phyloP scores from a whole-genome alignment of 768 basidiomycete genomes.

The Gymnopilus junonius region DNA sequence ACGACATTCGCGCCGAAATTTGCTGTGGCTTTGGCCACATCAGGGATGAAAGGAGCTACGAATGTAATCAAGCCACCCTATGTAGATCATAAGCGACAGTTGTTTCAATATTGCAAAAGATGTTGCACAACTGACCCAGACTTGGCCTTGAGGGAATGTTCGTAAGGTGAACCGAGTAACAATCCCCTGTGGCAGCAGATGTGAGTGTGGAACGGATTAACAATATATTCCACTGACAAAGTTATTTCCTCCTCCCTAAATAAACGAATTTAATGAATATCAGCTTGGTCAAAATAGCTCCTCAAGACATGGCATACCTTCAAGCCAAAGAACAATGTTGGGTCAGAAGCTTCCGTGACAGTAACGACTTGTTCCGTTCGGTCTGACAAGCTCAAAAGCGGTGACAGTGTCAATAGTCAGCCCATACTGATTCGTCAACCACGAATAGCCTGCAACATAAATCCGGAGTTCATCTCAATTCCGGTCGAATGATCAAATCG shows the following conservation, averaged over 20 bases:
- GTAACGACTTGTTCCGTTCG: slow-evolving; percentile 48
- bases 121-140: slow-evolving; percentile 54
- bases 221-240: slow-evolving; percentile 34
- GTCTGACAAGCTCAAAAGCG: slow-evolving; percentile 61
- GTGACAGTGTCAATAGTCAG: slow-evolving; percentile 59
- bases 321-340: slow-evolving; percentile 46
- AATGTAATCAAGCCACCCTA: slow-evolving; percentile 56
- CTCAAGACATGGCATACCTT: slow-evolving; percentile 28
- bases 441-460: slow-evolving; percentile 56
- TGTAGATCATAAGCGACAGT: not conserved
- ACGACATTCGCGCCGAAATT: slow-evolving; percentile 44
- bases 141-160: slow-evolving; percentile 54
- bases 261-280: not conserved
- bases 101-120: not conserved
- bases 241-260: slow-evolving; percentile 64
- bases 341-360: slow-evolving; percentile 37
- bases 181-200: slow-evolving; percentile 45
- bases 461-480: not conserved
- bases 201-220: not conserved
- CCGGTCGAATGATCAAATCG: not conserved
- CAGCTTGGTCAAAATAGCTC: not conserved
- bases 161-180: slow-evolving; percentile 62
- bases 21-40: slow-evolving; percentile 38
- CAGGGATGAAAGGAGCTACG: slow-evolving; percentile 24
- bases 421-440: slow-evolving; percentile 64